Base-by-base conservation (phyloP, 2,329 filamentous ascomycete species). In the Neofusicoccum sp. region DNA sequence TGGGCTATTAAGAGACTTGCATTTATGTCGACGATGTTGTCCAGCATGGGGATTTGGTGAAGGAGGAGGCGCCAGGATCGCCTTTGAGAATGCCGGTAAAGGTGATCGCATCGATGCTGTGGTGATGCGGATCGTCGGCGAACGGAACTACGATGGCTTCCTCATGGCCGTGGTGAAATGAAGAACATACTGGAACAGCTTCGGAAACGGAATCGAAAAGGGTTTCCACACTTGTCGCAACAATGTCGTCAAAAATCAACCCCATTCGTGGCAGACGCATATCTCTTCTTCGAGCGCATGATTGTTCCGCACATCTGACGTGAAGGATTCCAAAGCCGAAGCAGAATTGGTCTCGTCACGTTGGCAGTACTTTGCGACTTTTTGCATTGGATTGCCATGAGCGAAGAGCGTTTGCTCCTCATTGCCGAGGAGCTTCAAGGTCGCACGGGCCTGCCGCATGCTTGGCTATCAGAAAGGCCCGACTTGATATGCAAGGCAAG, bases 21-120 rank as follows among this genome's bases (percentile, higher is more conserved):
- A 74, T 85, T 33, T 79, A 80, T 45, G 77, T 84, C 3, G 83
- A 85, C 69, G 84, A 85, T 69, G 79, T 84, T 2, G 79, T 85
- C 6, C 67, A 74, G 59, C 71, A 72, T 48, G 78, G 78, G 8
- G 64, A 70, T 65, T 63, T 82, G 36, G 76, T 76, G 31, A 66
- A 73, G 14, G 68, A 69, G 22, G 65, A 69, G 41, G 68, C 67
- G 31, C 73, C 36, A 71, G 75, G 66, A 66, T 67, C 50, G 72
- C 80, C 12, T 73, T 83, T 29, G 79, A 80, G 69, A 75, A 71
- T 36, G 74, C 77, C 39, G 80, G 79, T 7, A 74, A 67, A 64
- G 77, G 80, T 71, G 67, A 72, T 3, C 74, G 79, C 36, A 68
- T 82, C 7, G 79, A 81, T 43, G 73, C 71, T 1, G 72, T 76